Percentiles rank a stretch among this genome's conserved stretches.
Conservation (phyloP, 768 basidiomycete genomes). For the Myochromella boudieri region DNA sequence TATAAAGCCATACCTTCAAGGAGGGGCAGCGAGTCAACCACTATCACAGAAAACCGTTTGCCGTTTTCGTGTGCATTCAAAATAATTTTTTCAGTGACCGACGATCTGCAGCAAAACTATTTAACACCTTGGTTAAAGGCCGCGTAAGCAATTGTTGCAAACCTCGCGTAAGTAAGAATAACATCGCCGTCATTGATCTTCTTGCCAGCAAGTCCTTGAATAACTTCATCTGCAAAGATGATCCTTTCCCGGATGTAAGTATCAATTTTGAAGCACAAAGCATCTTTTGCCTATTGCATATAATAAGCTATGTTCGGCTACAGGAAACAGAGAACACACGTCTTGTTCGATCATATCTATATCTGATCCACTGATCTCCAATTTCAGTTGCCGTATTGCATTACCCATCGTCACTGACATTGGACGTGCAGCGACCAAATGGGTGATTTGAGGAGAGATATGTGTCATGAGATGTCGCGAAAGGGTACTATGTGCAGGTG, state of each 20-base stretch:
- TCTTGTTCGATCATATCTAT: constrained; percentile 96
- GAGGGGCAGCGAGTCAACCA: constrained; percentile 93
- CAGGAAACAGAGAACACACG: constrained; percentile 41
- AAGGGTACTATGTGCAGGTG: constrained; percentile 83
- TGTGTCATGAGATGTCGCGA: constrained; percentile 91
- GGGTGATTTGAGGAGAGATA: constrained; percentile 89
- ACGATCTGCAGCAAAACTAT: constrained; percentile 58
- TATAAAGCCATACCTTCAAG: constrained; percentile 73
- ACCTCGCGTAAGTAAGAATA: constrained; percentile 93
- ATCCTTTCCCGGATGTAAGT: constrained; percentile 94
- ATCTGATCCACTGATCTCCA: constrained; percentile 90
- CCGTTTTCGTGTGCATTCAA: constrained; percentile 73
- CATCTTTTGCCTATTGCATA: constrained; percentile 75
- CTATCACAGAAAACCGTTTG: constrained; percentile 83
- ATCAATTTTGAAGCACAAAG: constrained; percentile 82
- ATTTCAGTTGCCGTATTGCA: constrained; percentile 90
- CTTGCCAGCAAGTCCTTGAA: constrained; percentile 81
- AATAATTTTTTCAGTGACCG: constrained; percentile 89
- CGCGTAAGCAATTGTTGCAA: constrained; percentile 12
- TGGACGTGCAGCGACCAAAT: constrained; percentile 83
- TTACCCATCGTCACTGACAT: constrained; percentile 96
- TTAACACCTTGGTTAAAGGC: constrained; percentile 3
- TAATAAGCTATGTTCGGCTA: constrained; percentile 6
- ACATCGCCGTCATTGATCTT: constrained; percentile 96
- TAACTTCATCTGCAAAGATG: constrained; percentile 89